Percentiles rank a stretch among this genome's conserved stretches.
Conservation (phyloP, 441 rosid genomes). For the Biscutella laevigata region DNA sequence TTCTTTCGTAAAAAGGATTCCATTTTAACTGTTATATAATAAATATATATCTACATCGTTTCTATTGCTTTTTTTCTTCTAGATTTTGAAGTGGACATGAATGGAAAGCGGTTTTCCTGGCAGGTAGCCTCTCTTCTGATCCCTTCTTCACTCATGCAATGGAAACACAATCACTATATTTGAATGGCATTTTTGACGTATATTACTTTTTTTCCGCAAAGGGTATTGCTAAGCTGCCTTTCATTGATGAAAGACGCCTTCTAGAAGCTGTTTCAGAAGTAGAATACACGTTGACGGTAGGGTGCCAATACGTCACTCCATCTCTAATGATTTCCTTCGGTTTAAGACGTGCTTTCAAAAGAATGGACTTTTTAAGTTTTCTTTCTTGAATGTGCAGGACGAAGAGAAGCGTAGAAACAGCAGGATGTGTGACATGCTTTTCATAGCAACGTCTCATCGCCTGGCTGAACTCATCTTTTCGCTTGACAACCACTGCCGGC, state of each 20-base stretch:
- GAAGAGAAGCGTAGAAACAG: slow-evolving; percentile 88
- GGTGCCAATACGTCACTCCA: slow-evolving; percentile 3
- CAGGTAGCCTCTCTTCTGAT: slow-evolving; percentile 44
- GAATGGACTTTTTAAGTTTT: background rate
- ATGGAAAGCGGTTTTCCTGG: slow-evolving; percentile 90
- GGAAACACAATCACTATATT: slow-evolving; percentile 1
- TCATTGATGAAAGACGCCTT: slow-evolving; percentile 86
- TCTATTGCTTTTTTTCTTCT: background rate
- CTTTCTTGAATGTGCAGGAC: slow-evolving; percentile 35
- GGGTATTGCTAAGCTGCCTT: slow-evolving; percentile 98
- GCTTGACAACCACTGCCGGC: slow-evolving; percentile 67
- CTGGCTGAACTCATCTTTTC: slow-evolving; percentile 75
- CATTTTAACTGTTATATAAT: background rate
- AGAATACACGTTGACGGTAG: slow-evolving; percentile 75
- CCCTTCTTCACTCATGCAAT: background rate
- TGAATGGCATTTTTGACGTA: too few species aligned
- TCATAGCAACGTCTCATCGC: slow-evolving; percentile 69
- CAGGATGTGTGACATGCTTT: slow-evolving; percentile 77
- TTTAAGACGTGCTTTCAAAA: background rate
- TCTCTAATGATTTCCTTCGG: slow-evolving; percentile 3
- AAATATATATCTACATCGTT: background rate
- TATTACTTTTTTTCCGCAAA: slow-evolving; percentile 23
- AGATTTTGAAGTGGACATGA: slow-evolving; percentile 98
- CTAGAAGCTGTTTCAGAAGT: slow-evolving; percentile 72
- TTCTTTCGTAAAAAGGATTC: slow-evolving; percentile 11